A percentile compares a stretch with the other conserved stretches of the same genome.
These are phyloP conservation scores for Cyberlindnera bimundalis DNA, from an alignment of 805 yeast genomes.

Conservation along the genomic window DNA sequence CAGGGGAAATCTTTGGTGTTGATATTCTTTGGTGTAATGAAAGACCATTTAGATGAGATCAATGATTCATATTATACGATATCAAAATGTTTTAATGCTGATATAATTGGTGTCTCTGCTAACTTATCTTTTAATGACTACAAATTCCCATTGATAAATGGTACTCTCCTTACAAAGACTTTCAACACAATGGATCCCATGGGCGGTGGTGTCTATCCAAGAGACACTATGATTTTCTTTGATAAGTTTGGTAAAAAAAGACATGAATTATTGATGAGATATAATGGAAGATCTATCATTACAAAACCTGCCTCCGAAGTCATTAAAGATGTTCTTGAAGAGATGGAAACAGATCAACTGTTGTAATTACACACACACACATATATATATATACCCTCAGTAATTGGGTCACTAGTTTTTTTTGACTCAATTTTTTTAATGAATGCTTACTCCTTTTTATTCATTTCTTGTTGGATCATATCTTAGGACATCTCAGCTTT, in stretches of 20 bases:
- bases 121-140: slow-evolving; percentile 14
- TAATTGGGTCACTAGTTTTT: too few species aligned
- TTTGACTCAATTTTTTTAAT: too few species aligned
- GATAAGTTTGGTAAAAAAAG: slow-evolving; percentile 20
- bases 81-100: slow-evolving; percentile 6
- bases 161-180: slow-evolving; percentile 14
- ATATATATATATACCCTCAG: background rate
- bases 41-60: slow-evolving; percentile 15
- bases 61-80: slow-evolving; percentile 3
- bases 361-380: background rate
- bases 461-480: too few species aligned
- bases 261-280: slow-evolving; percentile 15
- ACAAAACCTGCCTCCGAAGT: slow-evolving; percentile 17
- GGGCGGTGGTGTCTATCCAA: slow-evolving; percentile 30
- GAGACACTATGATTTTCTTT: slow-evolving; percentile 24
- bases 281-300: slow-evolving; percentile 9
- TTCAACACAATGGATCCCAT: slow-evolving; percentile 26
- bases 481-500: slow-evolving; percentile 8
- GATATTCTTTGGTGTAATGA: slow-evolving; percentile 26
- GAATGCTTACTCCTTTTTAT: too few species aligned
- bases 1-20: slow-evolving; percentile 16
- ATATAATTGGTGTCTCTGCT: slow-evolving; percentile 23
- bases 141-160: slow-evolving; percentile 21
- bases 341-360: slow-evolving; percentile 5
- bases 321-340: slow-evolving; percentile 20